Conservation (phyloP, 345 rosid genomes). For the Eucalyptus erythrocorys region DNA sequence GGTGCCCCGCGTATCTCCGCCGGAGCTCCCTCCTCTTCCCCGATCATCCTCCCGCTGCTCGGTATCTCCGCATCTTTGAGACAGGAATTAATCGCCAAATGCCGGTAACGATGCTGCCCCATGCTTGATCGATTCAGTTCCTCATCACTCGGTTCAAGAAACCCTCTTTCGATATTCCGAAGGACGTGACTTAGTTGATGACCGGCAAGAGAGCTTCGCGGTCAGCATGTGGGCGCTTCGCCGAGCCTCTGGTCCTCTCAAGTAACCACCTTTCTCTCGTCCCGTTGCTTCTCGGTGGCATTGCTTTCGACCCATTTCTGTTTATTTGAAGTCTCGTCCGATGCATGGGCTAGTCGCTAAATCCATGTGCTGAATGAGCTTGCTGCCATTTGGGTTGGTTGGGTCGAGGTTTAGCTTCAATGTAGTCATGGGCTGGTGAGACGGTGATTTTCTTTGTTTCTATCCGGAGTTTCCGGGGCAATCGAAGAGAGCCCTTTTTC, state of each 20-base stretch:
- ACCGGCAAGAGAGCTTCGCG: background rate
- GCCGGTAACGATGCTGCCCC: background rate
- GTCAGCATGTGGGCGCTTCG: conserved; percentile 50
- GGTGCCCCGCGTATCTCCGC: no score
- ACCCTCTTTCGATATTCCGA: background rate
- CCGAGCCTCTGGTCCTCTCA: conserved; percentile 31
- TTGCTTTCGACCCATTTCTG: background rate
- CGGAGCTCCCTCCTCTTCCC: no score
- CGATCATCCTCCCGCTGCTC: no score
- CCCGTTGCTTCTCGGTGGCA: background rate
- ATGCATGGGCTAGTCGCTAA: background rate
- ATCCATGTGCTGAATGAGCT: background rate
- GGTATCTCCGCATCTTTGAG: no score
- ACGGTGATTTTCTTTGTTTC: background rate
- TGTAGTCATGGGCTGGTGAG: background rate
- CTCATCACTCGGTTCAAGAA: background rate
- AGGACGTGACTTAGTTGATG: background rate
- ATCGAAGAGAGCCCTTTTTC: background rate
- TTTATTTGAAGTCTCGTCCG: background rate
- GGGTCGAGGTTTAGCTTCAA: background rate
- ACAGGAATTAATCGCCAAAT: background rate
- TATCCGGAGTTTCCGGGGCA: background rate
- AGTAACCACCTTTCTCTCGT: conserved; percentile 5
- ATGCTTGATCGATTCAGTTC: background rate
- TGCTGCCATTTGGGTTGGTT: background rate